phyloP scores from a whole-genome alignment of 1,139 yeast species.

The Geotrichum macrosporum region DNA sequence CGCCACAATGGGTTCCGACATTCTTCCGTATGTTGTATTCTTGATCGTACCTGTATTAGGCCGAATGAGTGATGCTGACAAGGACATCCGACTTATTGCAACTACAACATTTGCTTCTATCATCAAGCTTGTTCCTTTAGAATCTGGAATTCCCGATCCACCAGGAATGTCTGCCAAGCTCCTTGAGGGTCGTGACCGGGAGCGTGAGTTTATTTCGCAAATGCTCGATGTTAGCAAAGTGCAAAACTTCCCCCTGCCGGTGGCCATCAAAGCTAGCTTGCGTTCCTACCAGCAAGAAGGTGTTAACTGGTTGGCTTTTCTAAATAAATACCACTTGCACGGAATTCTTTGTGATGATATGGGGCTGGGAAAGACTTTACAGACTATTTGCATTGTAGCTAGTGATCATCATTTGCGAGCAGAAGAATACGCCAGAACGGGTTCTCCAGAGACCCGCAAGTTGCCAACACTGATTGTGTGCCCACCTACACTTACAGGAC shows the following conservation, averaged over 20 bases:
- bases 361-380: conserved; percentile 98
- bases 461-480: conserved; percentile 85
- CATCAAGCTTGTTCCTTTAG: conserved; percentile 91
- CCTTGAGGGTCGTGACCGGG: conserved; percentile 84
- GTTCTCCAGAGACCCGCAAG: conserved; percentile 63
- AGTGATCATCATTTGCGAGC: conserved; percentile 89
- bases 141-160: conserved; percentile 97
- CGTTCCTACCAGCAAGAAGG: conserved; percentile 98
- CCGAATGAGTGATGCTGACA: conserved; percentile 94
- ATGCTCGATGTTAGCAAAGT: conserved; percentile 98
- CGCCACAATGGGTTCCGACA: conserved; percentile 78
- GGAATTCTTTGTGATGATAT: conserved; percentile 98
- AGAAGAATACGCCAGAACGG: conserved; percentile 56
- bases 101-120: conserved; percentile 96
- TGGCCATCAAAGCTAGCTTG: conserved; percentile 85
- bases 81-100: conserved; percentile 82
- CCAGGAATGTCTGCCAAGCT: conserved; percentile 83
- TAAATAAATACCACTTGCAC: conserved; percentile 90
- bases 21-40: conserved; percentile 91
- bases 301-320: conserved; percentile 94
- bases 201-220: conserved; percentile 90
- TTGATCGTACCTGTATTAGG: conserved; percentile 95
- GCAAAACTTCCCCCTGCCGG: conserved; percentile 82
- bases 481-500: conserved; percentile 97
- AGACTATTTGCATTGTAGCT: conserved; percentile 93